phyloP scores from a whole-genome alignment of 2,329 filamentous ascomycete species.

The Neonectria coccinea region DNA sequence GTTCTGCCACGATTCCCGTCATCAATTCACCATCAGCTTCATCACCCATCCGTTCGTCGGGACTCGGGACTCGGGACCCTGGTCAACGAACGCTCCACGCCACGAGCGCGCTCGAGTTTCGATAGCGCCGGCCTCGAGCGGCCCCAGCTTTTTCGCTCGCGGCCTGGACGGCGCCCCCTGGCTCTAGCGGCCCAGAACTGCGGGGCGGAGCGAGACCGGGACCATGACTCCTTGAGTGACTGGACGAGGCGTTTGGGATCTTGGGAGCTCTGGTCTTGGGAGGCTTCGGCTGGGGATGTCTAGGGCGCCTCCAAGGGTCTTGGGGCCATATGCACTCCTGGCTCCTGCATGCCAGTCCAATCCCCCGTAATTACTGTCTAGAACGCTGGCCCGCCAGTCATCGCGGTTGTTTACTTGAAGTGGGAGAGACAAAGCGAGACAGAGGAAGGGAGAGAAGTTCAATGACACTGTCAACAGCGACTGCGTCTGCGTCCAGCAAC shows the following conservation, averaged over 20 bases:
- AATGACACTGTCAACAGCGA: background rate
- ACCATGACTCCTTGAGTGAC: slow-evolving; percentile 1
- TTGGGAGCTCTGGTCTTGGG: background rate
- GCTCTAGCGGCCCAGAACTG: slow-evolving; percentile 19
- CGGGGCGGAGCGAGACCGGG: slow-evolving; percentile 9
- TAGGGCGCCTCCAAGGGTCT: slow-evolving; percentile 16
- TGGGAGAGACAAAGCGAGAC: too few species aligned
- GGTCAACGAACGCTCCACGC: background rate
- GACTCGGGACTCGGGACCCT: slow-evolving; percentile 14
- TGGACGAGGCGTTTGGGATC: slow-evolving; percentile 5
- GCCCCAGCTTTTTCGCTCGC: slow-evolving; percentile 28
- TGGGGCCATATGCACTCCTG: slow-evolving; percentile 42
- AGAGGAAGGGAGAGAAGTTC: too few species aligned
- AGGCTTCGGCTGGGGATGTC: slow-evolving; percentile 1
- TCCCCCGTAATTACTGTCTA: slow-evolving; percentile 5
- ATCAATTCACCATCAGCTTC: slow-evolving; percentile 10
- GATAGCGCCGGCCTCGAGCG: slow-evolving; percentile 28
- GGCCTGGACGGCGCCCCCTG: slow-evolving; percentile 20
- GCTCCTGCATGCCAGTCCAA: slow-evolving; percentile 43
- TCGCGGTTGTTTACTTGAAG: slow-evolving; percentile 18
- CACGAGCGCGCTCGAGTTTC: slow-evolving; percentile 13
- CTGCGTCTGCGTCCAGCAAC: background rate
- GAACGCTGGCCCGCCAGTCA: slow-evolving; percentile 1
- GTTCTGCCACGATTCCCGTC: slow-evolving; percentile 10
- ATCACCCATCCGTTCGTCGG: slow-evolving; percentile 21